A percentile compares a stretch with the other conserved stretches of the same genome.
These are phyloP conservation scores for Tetratostichococcus sp. DNA, from an alignment of 139 green algal species.

Conservation along the genomic window DNA sequence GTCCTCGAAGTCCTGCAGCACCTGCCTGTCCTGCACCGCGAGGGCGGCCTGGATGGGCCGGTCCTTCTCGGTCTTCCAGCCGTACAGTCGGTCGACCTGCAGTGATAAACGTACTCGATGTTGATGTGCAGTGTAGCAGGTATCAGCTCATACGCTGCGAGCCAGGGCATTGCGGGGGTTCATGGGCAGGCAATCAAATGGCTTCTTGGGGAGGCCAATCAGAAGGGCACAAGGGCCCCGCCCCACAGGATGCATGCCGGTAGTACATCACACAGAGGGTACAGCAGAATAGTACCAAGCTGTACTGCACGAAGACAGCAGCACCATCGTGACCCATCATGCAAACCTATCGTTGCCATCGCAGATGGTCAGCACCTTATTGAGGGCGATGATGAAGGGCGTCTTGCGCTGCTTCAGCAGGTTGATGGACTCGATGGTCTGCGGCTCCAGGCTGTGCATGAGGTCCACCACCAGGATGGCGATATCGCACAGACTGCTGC, in stretches of 20 bases:
- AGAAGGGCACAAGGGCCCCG: too few relatives aligned
- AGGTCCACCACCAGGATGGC: conserved; percentile 97
- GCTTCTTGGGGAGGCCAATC: too few relatives aligned
- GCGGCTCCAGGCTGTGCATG: conserved; percentile 96
- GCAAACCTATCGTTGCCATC: too few relatives aligned
- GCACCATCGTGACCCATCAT: too few relatives aligned
- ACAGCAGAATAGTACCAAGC: too few relatives aligned
- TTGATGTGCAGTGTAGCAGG: not conserved
- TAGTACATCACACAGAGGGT: too few relatives aligned
- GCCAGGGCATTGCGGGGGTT: too few relatives aligned
- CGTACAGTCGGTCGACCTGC: conserved; percentile 88
- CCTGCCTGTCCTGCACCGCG: conserved; percentile 66
- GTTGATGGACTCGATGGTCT: conserved; percentile 97
- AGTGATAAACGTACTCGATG: not conserved
- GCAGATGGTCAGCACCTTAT: conserved; percentile 91
- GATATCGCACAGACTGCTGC: conserved; percentile 94
- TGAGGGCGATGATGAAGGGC: conserved; percentile 97
- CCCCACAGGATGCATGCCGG: too few relatives aligned
- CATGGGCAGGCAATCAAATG: too few relatives aligned
- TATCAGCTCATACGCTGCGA: too few relatives aligned
- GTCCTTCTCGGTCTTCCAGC: conserved; percentile 81
- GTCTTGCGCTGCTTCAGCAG: conserved; percentile 95
- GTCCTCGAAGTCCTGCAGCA: conserved; percentile 64
- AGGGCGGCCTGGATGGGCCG: conserved; percentile 73
- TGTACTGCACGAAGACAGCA: too few relatives aligned